Evolutionary conservation across 2,329 filamentous ascomycete species (phyloP).

Genomic region (Ophiostoma triangulosporum): DNA sequence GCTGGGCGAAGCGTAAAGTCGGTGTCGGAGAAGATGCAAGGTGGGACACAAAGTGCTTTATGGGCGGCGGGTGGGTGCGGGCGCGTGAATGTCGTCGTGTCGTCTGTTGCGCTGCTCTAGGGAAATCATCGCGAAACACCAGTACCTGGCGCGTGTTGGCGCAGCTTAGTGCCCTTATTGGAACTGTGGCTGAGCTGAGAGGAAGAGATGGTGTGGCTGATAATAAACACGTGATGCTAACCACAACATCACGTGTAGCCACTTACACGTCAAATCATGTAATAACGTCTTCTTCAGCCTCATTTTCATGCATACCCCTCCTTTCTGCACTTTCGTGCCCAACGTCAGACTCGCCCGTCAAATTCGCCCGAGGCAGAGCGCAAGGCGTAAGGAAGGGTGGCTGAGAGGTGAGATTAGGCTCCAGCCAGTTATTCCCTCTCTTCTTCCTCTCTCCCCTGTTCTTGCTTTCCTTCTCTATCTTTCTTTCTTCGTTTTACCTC

Average conservation of each 20-base stretch:
- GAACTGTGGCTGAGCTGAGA: background rate
- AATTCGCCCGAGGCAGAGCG: background rate
- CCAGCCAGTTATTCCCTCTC: too few species aligned
- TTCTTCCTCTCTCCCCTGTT: too few species aligned
- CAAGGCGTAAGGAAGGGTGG: too few species aligned
- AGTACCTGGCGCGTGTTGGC: background rate
- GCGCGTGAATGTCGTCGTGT: constrained; percentile 1
- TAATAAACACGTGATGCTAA: background rate
- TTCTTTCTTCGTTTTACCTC: background rate
- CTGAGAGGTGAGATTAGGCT: too few species aligned
- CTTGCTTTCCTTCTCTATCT: background rate
- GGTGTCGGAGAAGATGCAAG: background rate
- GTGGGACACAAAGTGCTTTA: background rate
- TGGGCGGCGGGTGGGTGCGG: background rate
- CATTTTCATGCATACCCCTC: background rate
- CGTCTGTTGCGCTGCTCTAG: constrained; percentile 2
- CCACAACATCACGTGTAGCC: background rate
- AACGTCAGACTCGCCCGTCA: background rate
- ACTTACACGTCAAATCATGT: background rate
- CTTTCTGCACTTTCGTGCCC: background rate
- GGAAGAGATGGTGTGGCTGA: background rate
- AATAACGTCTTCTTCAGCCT: background rate
- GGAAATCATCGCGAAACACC: constrained; percentile 4
- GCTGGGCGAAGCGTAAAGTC: background rate
- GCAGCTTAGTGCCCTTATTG: background rate